Percentiles rank a stretch among this genome's conserved stretches.
These are phyloP conservation scores for Colletotrichum theobromicola DNA, from an alignment of 2,329 filamentous ascomycete genomes.

Conservation along the genomic window DNA sequence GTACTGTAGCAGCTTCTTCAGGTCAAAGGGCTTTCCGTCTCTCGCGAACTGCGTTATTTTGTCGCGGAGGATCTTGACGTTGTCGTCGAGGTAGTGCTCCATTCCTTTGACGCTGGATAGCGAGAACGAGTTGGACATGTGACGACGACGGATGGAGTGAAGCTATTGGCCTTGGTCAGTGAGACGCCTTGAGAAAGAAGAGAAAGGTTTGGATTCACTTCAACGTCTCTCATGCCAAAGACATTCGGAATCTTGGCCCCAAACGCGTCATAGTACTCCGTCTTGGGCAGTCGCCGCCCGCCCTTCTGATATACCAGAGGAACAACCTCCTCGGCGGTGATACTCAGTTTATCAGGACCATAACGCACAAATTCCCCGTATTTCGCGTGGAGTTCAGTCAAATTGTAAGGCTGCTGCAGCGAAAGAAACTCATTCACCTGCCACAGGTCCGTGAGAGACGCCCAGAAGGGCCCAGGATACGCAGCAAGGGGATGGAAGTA, in stretches of 20 bases:
- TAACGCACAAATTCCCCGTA: slow-evolving; percentile 6
- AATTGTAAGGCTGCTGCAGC: slow-evolving; percentile 1
- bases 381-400: not conserved
- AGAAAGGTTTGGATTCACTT: not conserved
- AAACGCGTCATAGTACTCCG: slow-evolving; percentile 5
- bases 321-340: slow-evolving; percentile 10
- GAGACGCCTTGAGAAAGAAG: rapidly evolving
- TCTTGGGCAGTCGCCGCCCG: slow-evolving; percentile 7
- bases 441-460: slow-evolving; percentile 3
- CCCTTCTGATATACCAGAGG: slow-evolving; percentile 9
- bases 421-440: slow-evolving; percentile 8
- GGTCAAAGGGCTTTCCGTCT: slow-evolving; percentile 28
- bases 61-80: slow-evolving; percentile 31
- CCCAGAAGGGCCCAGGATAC: slow-evolving; percentile 1
- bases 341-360: slow-evolving; percentile 5
- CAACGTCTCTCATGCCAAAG: slow-evolving; percentile 1
- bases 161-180: not conserved
- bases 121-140: slow-evolving; percentile 10
- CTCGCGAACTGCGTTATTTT: slow-evolving; percentile 23
- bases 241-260: not conserved
- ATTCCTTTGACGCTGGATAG: slow-evolving; percentile 34
- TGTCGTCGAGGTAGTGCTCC: slow-evolving; percentile 35
- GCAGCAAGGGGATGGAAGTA: not conserved
- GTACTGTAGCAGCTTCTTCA: slow-evolving; percentile 33
- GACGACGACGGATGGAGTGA: not conserved